Percentiles rank a stretch among this genome's conserved stretches.
These are phyloP conservation scores for Penicillium sp. DNA, from an alignment of 2,329 filamentous ascomycete genomes.

Conservation along the genomic window DNA sequence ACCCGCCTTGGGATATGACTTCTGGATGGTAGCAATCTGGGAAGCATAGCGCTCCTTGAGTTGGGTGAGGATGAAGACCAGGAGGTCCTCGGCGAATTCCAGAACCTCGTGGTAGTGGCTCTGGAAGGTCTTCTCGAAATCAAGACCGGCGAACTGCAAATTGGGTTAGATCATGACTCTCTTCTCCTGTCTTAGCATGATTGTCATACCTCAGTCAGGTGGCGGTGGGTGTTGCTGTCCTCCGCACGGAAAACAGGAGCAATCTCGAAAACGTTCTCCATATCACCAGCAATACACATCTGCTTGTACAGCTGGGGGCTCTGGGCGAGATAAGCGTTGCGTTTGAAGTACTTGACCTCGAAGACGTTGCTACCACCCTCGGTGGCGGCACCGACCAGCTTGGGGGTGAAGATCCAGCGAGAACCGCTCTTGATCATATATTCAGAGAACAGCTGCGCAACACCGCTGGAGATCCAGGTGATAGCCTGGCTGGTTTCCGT, in stretches of 20 bases:
- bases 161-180: slow-evolving; percentile 25
- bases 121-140: slow-evolving; percentile 59
- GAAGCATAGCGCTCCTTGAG: slow-evolving; percentile 53
- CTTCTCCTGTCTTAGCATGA: not conserved
- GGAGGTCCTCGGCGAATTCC: slow-evolving; percentile 55
- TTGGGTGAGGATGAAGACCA: slow-evolving; percentile 56
- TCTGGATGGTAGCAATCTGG: slow-evolving; percentile 55
- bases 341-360: slow-evolving; percentile 85
- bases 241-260: slow-evolving; percentile 71
- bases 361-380: slow-evolving; percentile 96
- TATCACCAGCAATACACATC: slow-evolving; percentile 69
- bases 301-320: slow-evolving; percentile 72
- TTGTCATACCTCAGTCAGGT: slow-evolving; percentile 64
- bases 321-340: slow-evolving; percentile 73
- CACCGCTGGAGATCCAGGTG: slow-evolving; percentile 71
- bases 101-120: slow-evolving; percentile 59
- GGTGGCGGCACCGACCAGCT: slow-evolving; percentile 85
- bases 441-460: slow-evolving; percentile 74
- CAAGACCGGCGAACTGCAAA: slow-evolving; percentile 56
- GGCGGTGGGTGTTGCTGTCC: slow-evolving; percentile 70
- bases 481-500: slow-evolving; percentile 90
- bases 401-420: slow-evolving; percentile 85
- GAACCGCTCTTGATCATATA: slow-evolving; percentile 79
- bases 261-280: slow-evolving; percentile 68
- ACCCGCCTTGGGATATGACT: slow-evolving; percentile 57